A percentile compares a stretch with the other conserved stretches of the same genome.
Evolutionary conservation across 1,284 basidiomycete genomes (phyloP).

Genomic region (Apiotrichum sp.): DNA sequence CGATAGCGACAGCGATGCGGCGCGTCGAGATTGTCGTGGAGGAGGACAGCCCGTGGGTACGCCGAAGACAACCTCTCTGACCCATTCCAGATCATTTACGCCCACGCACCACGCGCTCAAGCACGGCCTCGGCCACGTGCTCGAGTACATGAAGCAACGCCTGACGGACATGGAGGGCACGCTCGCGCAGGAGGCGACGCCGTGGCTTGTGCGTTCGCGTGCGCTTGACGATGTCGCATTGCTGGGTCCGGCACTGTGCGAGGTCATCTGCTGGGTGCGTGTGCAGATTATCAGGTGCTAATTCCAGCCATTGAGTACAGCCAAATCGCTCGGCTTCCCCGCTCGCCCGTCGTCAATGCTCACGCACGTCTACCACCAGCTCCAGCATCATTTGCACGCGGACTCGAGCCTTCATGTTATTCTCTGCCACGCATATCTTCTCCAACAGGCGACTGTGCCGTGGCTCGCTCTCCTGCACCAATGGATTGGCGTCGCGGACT

Average conservation of each 20-base stretch:
- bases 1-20: conserved; percentile 31
- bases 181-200: background rate
- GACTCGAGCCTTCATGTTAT: conserved; percentile 26
- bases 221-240: conserved; percentile 22
- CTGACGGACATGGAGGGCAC: conserved; percentile 13
- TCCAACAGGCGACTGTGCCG: conserved; percentile 25
- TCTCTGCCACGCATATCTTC: background rate
- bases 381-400: conserved; percentile 19
- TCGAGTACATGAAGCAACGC: conserved; percentile 33
- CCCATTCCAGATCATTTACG: conserved; percentile 28
- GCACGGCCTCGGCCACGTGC: conserved; percentile 32
- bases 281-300: no score
- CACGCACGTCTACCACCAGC: conserved; percentile 32
- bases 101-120: conserved; percentile 42
- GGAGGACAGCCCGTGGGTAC: conserved; percentile 27
- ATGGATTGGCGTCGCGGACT: conserved; percentile 36
- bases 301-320: no score
- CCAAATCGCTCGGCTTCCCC: conserved; percentile 24
- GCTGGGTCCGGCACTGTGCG: conserved; percentile 22
- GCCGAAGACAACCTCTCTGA: background rate
- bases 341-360: conserved; percentile 30
- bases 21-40: conserved; percentile 37
- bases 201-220: conserved; percentile 26
- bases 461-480: conserved; percentile 31
- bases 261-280: conserved; percentile 34